Evolutionary conservation across 495 filamentous ascomycete species (phyloP), one percentile per base, ranked within the genome.

Genomic region (Cudoniella acicularis): DNA sequence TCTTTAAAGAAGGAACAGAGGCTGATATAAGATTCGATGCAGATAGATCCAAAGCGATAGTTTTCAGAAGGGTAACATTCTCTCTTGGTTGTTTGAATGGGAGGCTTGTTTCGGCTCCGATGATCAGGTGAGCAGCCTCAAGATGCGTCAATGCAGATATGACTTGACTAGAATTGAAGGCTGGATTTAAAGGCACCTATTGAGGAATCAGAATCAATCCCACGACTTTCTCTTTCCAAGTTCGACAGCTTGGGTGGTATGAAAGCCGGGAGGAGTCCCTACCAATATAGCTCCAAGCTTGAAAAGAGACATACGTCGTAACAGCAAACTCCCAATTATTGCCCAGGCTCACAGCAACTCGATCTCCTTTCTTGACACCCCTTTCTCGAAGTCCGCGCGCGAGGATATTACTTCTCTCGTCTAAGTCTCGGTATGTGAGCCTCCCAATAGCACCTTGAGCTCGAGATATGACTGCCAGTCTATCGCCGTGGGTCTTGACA

Each of bases 201-300:
- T n/a, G n/a, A n/a, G n/a, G n/a, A n/a, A n/a, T n/a, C n/a, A n/a
- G n/a, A n/a, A n/a, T n/a, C n/a, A n/a, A n/a, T n/a, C n/a, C n/a
- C n/a, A n/a, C n/a, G n/a, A n/a, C n/a, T n/a, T n/a, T n/a, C n/a
- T n/a, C n/a, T n/a, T n/a, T n/a, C n/a, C n/a, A n/a, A n/a, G n/a
- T n/a, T n/a, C n/a, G n/a, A n/a, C n/a, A n/a, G n/a, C n/a, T n/a
- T n/a, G n/a, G n/a, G n/a, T n/a, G n/a, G n/a, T n/a, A n/a, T n/a
- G n/a, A n/a, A n/a, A 13, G 30, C 30, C 30, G 13, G 4, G 13
- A 36, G 30, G 36, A 36, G 13, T 22, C 61, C 77, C 48, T 71
- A 88, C 92, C 56, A 97, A 75, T 49, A 97, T 86, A 45, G 90
- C 94, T 16, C 94, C 94, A 1, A 97, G 79, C 70, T 98, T 97